Evolutionary conservation across 202 grass and related monocot species (phyloP), one percentile per base, ranked within the genome.

Genomic region (Elaeis oleifera): DNA sequence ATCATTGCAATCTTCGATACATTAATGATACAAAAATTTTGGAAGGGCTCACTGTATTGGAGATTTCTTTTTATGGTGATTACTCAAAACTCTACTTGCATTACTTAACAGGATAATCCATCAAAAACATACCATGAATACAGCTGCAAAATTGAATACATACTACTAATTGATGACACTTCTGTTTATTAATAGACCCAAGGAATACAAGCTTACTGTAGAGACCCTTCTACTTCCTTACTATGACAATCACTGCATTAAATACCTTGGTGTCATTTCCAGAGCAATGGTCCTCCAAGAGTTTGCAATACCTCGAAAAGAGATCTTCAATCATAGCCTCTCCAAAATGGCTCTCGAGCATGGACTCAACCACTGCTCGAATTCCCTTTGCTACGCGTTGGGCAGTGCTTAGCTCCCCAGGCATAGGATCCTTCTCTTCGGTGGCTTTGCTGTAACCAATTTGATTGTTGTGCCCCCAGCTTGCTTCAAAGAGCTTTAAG

Each of bases 331-430:
- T 70, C 19, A 71, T 59, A 13, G 16, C 71, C 26, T 63, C 61
- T 4, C 75, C 86, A 16, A 90, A 90, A 58, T 90, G 78, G 17
- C 39, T 39, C 0, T 59, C 59, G 56, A 90, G 55, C 78, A 85
- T 90, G 49, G 63, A 72, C 50, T 90, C 86, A 4, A 71, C 17
- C 16, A 82, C 78, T 2, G 71, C 81, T 50, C 78, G 54, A 15
- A 81, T 7, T 1, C 55, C 65, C n/a, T 51, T 65, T 0, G 63
- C 53, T 13, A 77, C 85, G 19, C 65, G 31, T 59, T 31, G 28
- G 1, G 81, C 78, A 1, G 63, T 51, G 14, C 54, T 58, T 29
- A 15, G 14, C 11, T 49, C 32, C 32, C 61, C 52, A 22, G 11
- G 36, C 18, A 51, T 5, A 5, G 56, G 54, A 4, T 55, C 18